Evolutionary conservation across 148 eudicot species (phyloP).

Genomic region (Silene uniflora): DNA sequence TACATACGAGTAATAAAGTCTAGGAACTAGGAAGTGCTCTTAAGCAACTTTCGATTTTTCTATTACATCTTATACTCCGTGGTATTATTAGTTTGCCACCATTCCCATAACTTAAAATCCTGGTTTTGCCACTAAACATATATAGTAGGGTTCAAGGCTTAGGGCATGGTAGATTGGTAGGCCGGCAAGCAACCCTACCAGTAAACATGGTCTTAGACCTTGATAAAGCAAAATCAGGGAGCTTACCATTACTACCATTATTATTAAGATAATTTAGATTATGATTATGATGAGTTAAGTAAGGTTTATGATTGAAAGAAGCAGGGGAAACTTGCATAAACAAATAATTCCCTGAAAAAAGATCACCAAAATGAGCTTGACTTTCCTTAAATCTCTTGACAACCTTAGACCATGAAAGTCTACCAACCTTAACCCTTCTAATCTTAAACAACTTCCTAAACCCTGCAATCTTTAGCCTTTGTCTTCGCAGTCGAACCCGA

Average conservation of each 20-base stretch:
- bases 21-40: background rate
- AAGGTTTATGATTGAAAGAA: constrained; percentile 29
- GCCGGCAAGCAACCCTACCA: background rate
- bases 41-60: background rate
- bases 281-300: background rate
- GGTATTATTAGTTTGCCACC: too few species aligned
- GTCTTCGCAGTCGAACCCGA: constrained; percentile 34
- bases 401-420: constrained; percentile 43
- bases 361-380: constrained; percentile 72
- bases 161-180: background rate
- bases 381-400: constrained; percentile 61
- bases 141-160: background rate
- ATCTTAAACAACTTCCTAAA: constrained; percentile 43
- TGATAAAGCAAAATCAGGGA: constrained; percentile 1
- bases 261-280: background rate
- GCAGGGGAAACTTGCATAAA: constrained; percentile 76
- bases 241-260: background rate
- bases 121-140: too few species aligned
- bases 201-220: constrained; percentile 5
- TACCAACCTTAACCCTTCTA: constrained; percentile 38
- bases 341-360: constrained; percentile 81
- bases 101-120: too few species aligned
- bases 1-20: too few species aligned
- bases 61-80: too few species aligned
- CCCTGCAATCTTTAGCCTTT: constrained; percentile 51